A percentile compares a stretch with the other conserved stretches of the same genome.
phyloP scores from a whole-genome alignment of 169 alveolate genomes.

The Eimeria sp. region DNA sequence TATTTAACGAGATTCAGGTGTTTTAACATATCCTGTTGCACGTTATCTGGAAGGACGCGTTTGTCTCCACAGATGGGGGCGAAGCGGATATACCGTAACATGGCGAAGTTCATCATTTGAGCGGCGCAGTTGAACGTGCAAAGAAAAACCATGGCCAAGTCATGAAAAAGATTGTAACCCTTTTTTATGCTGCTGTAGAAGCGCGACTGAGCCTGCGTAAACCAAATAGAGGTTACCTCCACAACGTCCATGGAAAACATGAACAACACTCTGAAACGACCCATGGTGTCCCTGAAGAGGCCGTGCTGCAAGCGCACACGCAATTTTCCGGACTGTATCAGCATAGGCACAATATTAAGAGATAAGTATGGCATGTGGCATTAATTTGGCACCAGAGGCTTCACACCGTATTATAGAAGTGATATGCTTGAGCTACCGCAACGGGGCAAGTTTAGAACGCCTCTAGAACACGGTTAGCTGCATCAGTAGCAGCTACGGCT shows the following conservation, averaged over 20 bases:
- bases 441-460: neutral
- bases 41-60: conserved; percentile 74
- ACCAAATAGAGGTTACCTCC: conserved; percentile 49
- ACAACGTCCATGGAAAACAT: conserved; percentile 73
- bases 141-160: conserved; percentile 55
- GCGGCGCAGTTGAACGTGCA: conserved; percentile 80
- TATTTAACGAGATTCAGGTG: conserved; percentile 72
- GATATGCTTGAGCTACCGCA: neutral
- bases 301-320: conserved; percentile 74
- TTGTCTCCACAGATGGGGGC: conserved; percentile 79
- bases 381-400: neutral
- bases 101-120: conserved; percentile 68
- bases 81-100: conserved; percentile 78
- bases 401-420: neutral
- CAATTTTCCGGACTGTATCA: neutral
- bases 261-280: conserved; percentile 76
- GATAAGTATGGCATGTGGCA: neutral
- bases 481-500: neutral
- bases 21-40: conserved; percentile 71
- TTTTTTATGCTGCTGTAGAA: conserved; percentile 71
- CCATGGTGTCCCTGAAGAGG: conserved; percentile 64
- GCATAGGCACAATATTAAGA: neutral
- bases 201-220: conserved; percentile 74
- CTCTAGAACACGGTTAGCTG: neutral
- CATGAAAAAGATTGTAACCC: conserved; percentile 77